Evolutionary conservation across 164 flowering plant genomes (phyloP).

Genomic region (Tinospora cordifolia): DNA sequence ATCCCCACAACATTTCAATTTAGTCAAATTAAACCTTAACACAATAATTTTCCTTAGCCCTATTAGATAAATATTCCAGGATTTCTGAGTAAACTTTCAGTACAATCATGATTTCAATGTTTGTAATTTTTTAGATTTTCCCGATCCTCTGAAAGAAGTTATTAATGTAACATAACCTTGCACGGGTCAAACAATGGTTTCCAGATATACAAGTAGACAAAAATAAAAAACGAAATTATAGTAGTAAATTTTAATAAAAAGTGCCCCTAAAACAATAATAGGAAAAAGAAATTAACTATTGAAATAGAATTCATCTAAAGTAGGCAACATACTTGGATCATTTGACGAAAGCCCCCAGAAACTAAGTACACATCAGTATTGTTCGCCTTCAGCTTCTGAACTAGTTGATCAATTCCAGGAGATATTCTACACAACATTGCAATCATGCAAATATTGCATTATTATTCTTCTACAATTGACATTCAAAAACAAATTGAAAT

Average conservation of each 20-base stretch:
- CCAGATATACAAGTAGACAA: background rate
- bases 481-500: background rate
- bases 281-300: background rate
- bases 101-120: no score
- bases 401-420: slow-evolving; percentile 74
- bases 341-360: slow-evolving; percentile 98
- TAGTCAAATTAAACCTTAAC: no score
- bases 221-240: no score
- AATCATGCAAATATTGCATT: background rate
- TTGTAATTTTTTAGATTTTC: background rate
- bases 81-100: no score
- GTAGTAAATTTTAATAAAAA: background rate
- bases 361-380: slow-evolving; percentile 58
- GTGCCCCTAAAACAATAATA: background rate
- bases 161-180: background rate
- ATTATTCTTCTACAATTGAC: background rate
- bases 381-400: slow-evolving; percentile 63
- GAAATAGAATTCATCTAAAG: background rate
- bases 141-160: background rate
- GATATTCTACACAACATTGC: slow-evolving; percentile 53
- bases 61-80: no score
- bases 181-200: background rate
- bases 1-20: no score
- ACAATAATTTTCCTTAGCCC: no score
- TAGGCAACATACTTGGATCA: slow-evolving; percentile 67